These are phyloP conservation scores for Saccharomycopsis sp. DNA, from an alignment of 805 yeast species.

Conservation along the genomic window DNA sequence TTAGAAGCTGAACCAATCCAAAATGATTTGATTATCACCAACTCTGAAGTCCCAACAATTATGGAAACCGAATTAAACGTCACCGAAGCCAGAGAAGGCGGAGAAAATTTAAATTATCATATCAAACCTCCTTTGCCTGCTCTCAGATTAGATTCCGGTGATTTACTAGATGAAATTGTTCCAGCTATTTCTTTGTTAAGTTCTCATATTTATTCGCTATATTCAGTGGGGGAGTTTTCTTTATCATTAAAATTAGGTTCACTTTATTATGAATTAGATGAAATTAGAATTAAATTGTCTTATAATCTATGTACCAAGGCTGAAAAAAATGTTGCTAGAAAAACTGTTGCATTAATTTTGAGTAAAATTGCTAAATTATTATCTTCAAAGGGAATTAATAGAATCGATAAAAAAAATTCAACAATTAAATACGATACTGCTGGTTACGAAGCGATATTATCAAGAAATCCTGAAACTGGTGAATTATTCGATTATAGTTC, in stretches of 20 bases:
- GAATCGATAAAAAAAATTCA: constrained; percentile 26
- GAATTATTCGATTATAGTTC: constrained; percentile 39
- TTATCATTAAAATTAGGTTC: constrained; percentile 48
- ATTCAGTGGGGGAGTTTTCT: constrained; percentile 64
- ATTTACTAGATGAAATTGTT: constrained; percentile 48
- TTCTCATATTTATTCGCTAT: constrained; percentile 61
- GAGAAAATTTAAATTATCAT: constrained; percentile 25
- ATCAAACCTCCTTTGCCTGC: constrained; percentile 52
- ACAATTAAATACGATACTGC: constrained; percentile 40
- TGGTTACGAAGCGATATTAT: constrained; percentile 61
- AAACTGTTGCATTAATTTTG: constrained; percentile 45
- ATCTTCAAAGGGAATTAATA: constrained; percentile 33
- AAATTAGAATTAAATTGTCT: constrained; percentile 46
- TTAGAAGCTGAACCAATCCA: constrained; percentile 18
- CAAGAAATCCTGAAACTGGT: constrained; percentile 57
- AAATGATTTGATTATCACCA: constrained; percentile 24
- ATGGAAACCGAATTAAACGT: constrained; percentile 30
- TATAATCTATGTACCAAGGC: constrained; percentile 45
- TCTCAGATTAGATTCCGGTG: constrained; percentile 36
- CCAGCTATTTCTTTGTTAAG: constrained; percentile 51
- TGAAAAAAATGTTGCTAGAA: constrained; percentile 44
- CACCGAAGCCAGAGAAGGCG: constrained; percentile 28
- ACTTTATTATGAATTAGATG: constrained; percentile 52
- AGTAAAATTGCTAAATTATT: constrained; percentile 56
- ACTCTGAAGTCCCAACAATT: constrained; percentile 29